Evolutionary conservation across 495 filamentous ascomycete genomes (phyloP).

Genomic region (Chaetomium tenue): DNA sequence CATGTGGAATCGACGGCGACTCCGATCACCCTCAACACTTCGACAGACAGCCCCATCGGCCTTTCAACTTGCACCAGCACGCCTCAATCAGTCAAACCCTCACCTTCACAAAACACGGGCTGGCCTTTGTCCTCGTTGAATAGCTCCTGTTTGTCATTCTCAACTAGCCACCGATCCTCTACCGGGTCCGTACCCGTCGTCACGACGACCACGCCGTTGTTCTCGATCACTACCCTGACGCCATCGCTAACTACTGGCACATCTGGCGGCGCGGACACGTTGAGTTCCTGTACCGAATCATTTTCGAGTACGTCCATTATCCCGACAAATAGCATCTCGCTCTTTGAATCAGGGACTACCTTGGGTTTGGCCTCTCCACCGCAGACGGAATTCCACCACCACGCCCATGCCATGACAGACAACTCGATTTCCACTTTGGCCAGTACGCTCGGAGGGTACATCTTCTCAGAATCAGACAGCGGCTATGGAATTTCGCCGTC

Average conservation of each 20-base stretch:
- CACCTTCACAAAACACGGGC: too few relatives aligned
- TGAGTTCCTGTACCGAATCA: not conserved
- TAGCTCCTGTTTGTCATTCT: too few relatives aligned
- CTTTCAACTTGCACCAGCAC: too few relatives aligned
- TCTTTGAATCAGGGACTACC: not conserved
- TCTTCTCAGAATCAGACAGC: conserved; percentile 15
- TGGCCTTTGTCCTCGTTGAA: too few relatives aligned
- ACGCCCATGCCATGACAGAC: conserved; percentile 4
- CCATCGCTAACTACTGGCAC: not conserved
- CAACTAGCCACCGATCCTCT: too few relatives aligned
- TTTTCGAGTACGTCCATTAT: not conserved
- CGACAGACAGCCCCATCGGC: too few relatives aligned
- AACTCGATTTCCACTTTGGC: not conserved
- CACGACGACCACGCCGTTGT: not conserved
- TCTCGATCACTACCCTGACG: conserved; percentile 6
- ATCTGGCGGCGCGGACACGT: not conserved
- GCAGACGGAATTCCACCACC: conserved; percentile 28
- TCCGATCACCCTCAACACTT: too few relatives aligned
- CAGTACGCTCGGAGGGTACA: conserved; percentile 19
- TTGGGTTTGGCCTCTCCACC: conserved; percentile 18
- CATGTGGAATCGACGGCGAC: too few relatives aligned
- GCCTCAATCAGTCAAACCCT: not conserved
- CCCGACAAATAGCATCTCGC: conserved; percentile 7
- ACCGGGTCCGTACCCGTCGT: not conserved
- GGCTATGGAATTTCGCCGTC: conserved; percentile 20